Evolutionary conservation across 2,329 filamentous ascomycete genomes (phyloP), one percentile per base, ranked within the genome.

Genomic region (Diaporthe capsici): DNA sequence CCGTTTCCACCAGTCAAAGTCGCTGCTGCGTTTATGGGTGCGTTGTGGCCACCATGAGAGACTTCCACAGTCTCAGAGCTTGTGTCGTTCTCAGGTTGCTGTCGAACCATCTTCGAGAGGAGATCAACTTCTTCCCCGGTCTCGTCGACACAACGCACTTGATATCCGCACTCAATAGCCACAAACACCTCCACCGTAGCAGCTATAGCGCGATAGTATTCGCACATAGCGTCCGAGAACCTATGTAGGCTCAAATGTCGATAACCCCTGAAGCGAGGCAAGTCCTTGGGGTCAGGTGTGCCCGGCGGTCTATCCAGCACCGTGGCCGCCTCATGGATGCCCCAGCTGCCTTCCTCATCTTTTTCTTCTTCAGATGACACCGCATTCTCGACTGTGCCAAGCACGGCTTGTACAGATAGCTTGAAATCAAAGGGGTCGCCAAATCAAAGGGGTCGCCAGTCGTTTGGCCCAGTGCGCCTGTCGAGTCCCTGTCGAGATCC

Each of bases 231-330:
- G 2, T 65, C 60, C 39, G 60, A 65, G 25, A 47, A 65, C 17
- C 60, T 65, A 20, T 65, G 60, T 4, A 65, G 25, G n/a, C 60
- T 65, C 39, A 65, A 22, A 28, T 65, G 60, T 22, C 60, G 60
- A 65, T 65, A 65, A 1, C 60, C 60, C 20, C 60, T 17, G 39
- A 65, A 65, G 8, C 60, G 60, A 31, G 39, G 60, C n/a, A 65
- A 28, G 7, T 65, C 13, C 31, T 17, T 47, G 8, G 39, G 60
- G n/a, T 65, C 25, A 47, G 60, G 60, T 5, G 60, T 47, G 42
- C 8, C 39, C 15, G 60, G 17, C 15, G 39, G 60, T 31, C 60
- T 65, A 9, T 47, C 60, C 4, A 65, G 39, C 3, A 47, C 60
- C 60, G 1, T 31, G 15, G 17, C 39, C 17, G 8, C 8, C 31